Evolutionary conservation across 805 yeast genomes (phyloP), one percentile per base, ranked within the genome.

Genomic region (Teunomyces funiuensis): DNA sequence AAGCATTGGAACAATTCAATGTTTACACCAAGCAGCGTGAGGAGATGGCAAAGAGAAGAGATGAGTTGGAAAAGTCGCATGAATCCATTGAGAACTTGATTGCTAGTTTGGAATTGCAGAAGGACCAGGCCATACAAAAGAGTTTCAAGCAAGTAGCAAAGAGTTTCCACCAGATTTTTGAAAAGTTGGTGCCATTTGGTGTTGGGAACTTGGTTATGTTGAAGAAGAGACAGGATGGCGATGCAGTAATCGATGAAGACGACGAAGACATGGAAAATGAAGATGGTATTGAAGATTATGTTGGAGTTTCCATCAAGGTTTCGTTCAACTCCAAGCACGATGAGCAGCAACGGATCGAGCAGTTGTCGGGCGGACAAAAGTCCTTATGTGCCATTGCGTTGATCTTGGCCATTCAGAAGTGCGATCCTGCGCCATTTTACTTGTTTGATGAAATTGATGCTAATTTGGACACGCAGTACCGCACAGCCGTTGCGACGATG

Each of bases 341-440:
- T 56, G 97, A 89, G 51, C 96, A 88, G 59, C 85, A 84, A 46
- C 74, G 86, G 46, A 83, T 91, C 42, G 96, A 88, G 58, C 97
- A 90, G 58, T 71, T 93, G 13, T 88, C 97, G 1, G 99, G 99
- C 29, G 99, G 99, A 8, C 99, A 93, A 57, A 91, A 91, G 60
- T 86, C 97, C 0, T 69, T 93, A n/a, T 90, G 98, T 70, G 98
- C 99, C 0, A 81, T 93, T 51, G 90, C 98, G 0, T 74, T 93
- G 38, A 90, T 93, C 50, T 73, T 93, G 43, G 97, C 99, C 3
- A 88, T 91, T 45, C 99, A 93, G 66, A 81, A 78, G 56, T 88
- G 95, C 49, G 98, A 93, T 52, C 98, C 98, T 8, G 97, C 97
- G 6, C 97, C 98, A 37, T 93, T 93, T 61, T 93, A 93, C 58